Conservation (phyloP, 1,284 basidiomycete species). For the Moniliophthora roreri region DNA sequence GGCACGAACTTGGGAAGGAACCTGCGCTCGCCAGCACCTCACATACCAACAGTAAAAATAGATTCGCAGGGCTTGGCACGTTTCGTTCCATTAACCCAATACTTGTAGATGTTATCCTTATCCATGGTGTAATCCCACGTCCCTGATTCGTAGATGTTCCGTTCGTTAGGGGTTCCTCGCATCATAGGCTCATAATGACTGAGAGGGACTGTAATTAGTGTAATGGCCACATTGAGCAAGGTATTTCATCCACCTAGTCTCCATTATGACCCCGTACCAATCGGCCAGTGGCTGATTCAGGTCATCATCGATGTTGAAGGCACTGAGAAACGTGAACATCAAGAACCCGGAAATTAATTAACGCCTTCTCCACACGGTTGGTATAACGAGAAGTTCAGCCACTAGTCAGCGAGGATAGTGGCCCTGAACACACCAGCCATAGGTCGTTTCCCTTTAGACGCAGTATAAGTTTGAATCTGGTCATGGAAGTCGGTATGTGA, state of each 20-base stretch:
- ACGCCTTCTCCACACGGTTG: constrained; percentile 48
- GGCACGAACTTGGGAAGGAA: constrained; percentile 9
- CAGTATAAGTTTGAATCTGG: constrained; percentile 64
- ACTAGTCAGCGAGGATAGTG: background rate
- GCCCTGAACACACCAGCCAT: constrained; percentile 53
- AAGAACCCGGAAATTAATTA: no score
- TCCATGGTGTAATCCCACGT: constrained; percentile 63
- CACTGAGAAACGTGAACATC: constrained; percentile 34
- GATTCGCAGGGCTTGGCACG: constrained; percentile 59
- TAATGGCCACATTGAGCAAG: background rate
- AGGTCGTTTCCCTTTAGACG: constrained; percentile 71
- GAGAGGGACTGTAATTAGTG: background rate
- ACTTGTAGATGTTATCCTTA: constrained; percentile 52
- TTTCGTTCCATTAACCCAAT: constrained; percentile 58
- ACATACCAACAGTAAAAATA: constrained; percentile 66
- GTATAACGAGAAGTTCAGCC: background rate
- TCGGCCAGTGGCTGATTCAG: constrained; percentile 67
- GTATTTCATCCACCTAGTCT: constrained; percentile 42
- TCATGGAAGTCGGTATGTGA: background rate
- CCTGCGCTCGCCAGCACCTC: constrained; percentile 59
- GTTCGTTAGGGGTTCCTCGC: constrained; percentile 63
- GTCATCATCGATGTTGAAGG: constrained; percentile 69
- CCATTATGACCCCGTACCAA: constrained; percentile 70
- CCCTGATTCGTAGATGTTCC: constrained; percentile 52
- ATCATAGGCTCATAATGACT: constrained; percentile 70